Evolutionary conservation across 83 land plant genomes (phyloP).

Genomic region (Picea abies): DNA sequence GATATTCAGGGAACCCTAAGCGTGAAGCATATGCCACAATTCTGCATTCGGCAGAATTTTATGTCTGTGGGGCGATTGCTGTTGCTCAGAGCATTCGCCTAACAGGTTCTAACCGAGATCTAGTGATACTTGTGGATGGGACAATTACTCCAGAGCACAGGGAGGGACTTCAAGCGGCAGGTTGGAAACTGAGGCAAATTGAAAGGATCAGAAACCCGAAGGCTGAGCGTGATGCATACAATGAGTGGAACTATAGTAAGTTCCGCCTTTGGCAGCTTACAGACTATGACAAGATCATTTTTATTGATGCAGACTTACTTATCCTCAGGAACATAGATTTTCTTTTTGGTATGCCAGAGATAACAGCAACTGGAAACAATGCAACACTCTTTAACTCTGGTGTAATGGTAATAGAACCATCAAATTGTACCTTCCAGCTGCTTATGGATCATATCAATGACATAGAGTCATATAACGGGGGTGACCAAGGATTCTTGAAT

Average conservation of each 20-base stretch:
- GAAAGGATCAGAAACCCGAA: conserved; percentile 41
- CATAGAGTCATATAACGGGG: conserved; percentile 55
- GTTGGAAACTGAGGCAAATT: conserved; percentile 40
- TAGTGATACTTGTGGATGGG: conserved; percentile 59
- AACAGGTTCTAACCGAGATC: conserved; percentile 51
- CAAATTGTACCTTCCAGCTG: conserved; percentile 46
- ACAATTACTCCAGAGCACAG: conserved; percentile 31
- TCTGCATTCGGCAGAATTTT: conserved; percentile 47
- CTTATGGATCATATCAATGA: conserved; percentile 40
- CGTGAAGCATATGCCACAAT: conserved; percentile 64
- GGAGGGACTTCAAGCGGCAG: conserved; percentile 48
- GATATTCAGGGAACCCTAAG: neutral
- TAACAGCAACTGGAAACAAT: conserved; percentile 47
- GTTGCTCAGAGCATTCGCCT: conserved; percentile 64
- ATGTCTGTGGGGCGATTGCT: conserved; percentile 66
- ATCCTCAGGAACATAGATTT: conserved; percentile 50
- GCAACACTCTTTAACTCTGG: conserved; percentile 51
- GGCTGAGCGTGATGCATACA: conserved; percentile 45
- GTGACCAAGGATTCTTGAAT: conserved; percentile 59
- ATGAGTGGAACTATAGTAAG: conserved; percentile 61
- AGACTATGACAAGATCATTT: conserved; percentile 40
- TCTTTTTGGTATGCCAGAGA: conserved; percentile 52
- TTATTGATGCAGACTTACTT: conserved; percentile 53
- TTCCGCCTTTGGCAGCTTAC: conserved; percentile 58
- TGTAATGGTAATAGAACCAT: conserved; percentile 65